Evolutionary conservation across 345 rosid species (phyloP).

Genomic region (Aethionema arabicum): DNA sequence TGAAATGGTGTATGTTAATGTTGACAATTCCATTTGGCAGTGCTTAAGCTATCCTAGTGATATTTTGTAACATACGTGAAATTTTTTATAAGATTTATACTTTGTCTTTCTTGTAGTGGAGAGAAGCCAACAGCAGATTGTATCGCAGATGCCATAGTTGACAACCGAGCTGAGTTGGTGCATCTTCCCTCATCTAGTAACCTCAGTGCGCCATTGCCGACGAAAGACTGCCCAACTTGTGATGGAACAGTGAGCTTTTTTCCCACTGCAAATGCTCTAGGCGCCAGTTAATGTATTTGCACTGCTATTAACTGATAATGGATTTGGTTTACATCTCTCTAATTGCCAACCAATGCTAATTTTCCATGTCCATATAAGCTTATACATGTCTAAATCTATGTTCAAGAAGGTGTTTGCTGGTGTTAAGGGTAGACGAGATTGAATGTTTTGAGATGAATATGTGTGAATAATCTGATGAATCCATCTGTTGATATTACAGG

Average conservation of each 20-base stretch:
- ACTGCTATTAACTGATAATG: not conserved
- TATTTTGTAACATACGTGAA: constrained; percentile 16
- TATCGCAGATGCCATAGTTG: constrained; percentile 77
- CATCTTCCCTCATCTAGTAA: constrained; percentile 78
- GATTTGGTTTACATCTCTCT: constrained; percentile 16
- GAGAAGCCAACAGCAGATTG: constrained; percentile 82
- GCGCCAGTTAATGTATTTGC: not conserved
- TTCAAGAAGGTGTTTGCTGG: constrained; percentile 11
- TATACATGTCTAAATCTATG: too few species aligned
- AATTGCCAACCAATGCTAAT: constrained; percentile 5
- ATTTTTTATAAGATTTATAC: not conserved
- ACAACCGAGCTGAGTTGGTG: constrained; percentile 80
- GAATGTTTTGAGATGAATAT: constrained; percentile 6
- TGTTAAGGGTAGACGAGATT: not conserved
- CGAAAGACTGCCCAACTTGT: constrained; percentile 84
- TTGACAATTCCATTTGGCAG: constrained; percentile 1
- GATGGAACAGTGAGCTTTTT: constrained; percentile 79
- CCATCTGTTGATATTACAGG: constrained; percentile 47
- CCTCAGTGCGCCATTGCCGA: constrained; percentile 67
- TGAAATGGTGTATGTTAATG: not conserved
- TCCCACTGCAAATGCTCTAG: not conserved
- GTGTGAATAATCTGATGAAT: constrained; percentile 16
- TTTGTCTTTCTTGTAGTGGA: constrained; percentile 55
- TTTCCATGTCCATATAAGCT: not conserved
- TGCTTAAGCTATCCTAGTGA: constrained; percentile 7